Evolutionary conservation across 148 eudicot genomes (phyloP).

Genomic region (Salicornia ramosissima): DNA sequence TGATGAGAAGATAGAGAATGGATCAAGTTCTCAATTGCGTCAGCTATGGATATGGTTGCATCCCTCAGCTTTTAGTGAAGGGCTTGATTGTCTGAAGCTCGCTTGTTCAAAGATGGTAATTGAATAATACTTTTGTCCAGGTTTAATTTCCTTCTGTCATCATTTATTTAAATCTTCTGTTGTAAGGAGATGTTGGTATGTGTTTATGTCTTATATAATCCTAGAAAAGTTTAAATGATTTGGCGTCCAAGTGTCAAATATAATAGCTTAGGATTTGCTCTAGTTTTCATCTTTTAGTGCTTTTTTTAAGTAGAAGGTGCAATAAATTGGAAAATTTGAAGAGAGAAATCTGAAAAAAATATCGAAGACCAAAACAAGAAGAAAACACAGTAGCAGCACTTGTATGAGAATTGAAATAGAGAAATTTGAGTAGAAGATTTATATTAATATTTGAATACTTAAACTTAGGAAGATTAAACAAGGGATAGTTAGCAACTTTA

Average conservation of each 20-base stretch:
- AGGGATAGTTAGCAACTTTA: too few species aligned
- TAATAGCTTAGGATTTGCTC: neutral
- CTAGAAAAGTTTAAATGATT: neutral
- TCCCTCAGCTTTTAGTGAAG: constrained; percentile 68
- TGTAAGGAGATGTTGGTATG: neutral
- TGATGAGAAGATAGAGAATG: constrained; percentile 17
- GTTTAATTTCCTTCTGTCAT: neutral
- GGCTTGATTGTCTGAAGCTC: constrained; percentile 48
- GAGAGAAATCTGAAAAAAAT: too few species aligned
- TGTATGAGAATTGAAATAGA: too few species aligned
- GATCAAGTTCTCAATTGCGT: constrained; percentile 26
- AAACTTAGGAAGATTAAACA: too few species aligned
- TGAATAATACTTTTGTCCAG: too few species aligned
- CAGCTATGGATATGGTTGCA: constrained; percentile 89
- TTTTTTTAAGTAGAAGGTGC: too few species aligned
- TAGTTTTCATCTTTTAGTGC: too few species aligned
- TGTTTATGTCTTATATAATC: neutral
- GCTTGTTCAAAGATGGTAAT: constrained; percentile 64
- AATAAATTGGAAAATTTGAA: too few species aligned
- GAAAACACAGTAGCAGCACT: too few species aligned
- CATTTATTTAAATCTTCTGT: neutral
- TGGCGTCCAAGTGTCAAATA: neutral
- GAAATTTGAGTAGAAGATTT: too few species aligned
- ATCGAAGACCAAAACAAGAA: too few species aligned
- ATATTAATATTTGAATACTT: too few species aligned